phyloP scores from a whole-genome alignment of 2,329 filamentous ascomycete species.

The Fusarium caatingaense region DNA sequence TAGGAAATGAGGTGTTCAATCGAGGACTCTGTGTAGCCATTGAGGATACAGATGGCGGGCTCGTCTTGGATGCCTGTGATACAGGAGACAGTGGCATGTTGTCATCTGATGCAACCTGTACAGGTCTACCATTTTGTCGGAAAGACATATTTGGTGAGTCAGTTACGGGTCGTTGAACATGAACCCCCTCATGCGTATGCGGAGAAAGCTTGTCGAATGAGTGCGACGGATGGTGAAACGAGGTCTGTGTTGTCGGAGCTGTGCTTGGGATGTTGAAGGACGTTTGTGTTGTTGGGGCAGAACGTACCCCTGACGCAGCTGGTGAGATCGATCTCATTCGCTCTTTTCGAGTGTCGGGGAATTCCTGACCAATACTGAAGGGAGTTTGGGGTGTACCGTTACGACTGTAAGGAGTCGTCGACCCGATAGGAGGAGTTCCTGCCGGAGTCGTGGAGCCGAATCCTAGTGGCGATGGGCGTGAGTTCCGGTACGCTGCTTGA shows the following conservation, averaged over 20 bases:
- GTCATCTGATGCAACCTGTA: constrained; percentile 8
- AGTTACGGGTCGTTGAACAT: constrained; percentile 26
- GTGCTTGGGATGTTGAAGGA: constrained; percentile 35
- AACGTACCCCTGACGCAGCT: constrained; percentile 24
- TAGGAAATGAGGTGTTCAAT: constrained; percentile 23
- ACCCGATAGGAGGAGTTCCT: constrained; percentile 27
- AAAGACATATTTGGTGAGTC: constrained; percentile 35
- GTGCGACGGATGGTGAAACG: constrained; percentile 34
- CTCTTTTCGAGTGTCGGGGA: constrained; percentile 13
- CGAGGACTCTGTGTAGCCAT: constrained; percentile 44
- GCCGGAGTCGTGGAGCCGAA: constrained; percentile 35
- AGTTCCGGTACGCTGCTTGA: constrained; percentile 25
- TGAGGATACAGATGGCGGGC: constrained; percentile 42
- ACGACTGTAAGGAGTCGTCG: constrained; percentile 8
- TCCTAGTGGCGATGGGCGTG: constrained; percentile 30
- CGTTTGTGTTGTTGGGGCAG: constrained; percentile 27
- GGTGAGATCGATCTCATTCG: constrained; percentile 35
- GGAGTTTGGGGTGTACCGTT: constrained; percentile 31
- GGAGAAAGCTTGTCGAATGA: constrained; percentile 39
- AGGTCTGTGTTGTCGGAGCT: constrained; percentile 26
- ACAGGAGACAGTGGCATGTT: constrained; percentile 41
- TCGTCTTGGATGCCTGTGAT: constrained; percentile 40
- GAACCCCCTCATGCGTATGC: constrained; percentile 11
- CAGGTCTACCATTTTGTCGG: constrained; percentile 16
- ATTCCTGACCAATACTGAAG: constrained; percentile 18